Percentiles rank a stretch among this genome's conserved stretches.
Evolutionary conservation across 2,329 filamentous ascomycete species (phyloP).

Genomic region (Pseudopyricularia cyperi): DNA sequence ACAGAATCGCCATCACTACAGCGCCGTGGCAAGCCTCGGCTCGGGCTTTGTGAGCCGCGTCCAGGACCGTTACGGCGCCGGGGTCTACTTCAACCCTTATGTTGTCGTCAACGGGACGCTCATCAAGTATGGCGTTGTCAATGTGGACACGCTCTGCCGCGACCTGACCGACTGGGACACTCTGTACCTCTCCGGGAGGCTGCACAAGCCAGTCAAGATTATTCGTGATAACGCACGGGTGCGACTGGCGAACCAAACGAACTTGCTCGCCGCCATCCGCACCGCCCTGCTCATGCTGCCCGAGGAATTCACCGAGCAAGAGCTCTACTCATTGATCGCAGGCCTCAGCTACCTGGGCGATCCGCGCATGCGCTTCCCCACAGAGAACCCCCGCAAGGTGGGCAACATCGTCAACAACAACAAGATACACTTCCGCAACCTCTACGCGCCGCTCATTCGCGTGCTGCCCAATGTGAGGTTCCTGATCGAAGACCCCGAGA

Average conservation of each 20-base stretch:
- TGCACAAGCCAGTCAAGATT: conserved; percentile 98
- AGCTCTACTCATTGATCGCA: conserved; percentile 84
- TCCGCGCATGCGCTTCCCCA: conserved; percentile 83
- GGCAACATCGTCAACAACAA: conserved; percentile 89
- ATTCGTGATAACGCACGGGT: conserved; percentile 86
- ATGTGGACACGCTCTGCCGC: conserved; percentile 73
- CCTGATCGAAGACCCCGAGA: conserved; percentile 49
- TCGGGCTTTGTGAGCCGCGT: conserved; percentile 75
- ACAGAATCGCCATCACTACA: conserved; percentile 89
- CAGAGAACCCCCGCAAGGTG: conserved; percentile 86
- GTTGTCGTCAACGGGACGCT: conserved; percentile 88
- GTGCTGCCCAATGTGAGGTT: conserved; percentile 83
- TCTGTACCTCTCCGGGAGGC: conserved; percentile 85
- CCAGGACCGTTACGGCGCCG: conserved; percentile 80
- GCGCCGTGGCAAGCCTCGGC: conserved; percentile 66
- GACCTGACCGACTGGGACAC: conserved; percentile 90
- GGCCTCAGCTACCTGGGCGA: conserved; percentile 91
- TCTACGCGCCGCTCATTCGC: conserved; percentile 82
- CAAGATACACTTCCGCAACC: conserved; percentile 75
- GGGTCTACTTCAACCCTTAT: conserved; percentile 96
- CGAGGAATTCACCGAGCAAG: conserved; percentile 67
- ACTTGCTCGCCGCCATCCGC: conserved; percentile 81
- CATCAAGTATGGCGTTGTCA: conserved; percentile 97
- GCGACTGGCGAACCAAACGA: conserved; percentile 89
- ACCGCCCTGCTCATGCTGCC: conserved; percentile 81